These are phyloP conservation scores for Aspergillus tubingensis DNA, from an alignment of 2,329 filamentous ascomycete species.

Conservation along the genomic window DNA sequence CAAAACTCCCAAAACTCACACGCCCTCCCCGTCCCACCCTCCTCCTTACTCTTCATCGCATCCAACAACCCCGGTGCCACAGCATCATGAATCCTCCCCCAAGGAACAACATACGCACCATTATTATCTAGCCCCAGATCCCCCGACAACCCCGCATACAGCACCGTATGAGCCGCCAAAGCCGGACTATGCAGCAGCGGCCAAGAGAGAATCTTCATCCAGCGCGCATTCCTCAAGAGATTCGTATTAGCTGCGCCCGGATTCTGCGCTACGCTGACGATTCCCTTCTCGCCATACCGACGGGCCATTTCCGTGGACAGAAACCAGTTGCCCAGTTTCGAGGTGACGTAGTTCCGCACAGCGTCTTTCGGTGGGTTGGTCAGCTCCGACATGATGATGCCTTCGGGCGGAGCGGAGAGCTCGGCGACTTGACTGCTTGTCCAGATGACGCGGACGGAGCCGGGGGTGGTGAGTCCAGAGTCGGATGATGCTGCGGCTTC, in stretches of 20 bases:
- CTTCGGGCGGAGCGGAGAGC: constrained; percentile 15
- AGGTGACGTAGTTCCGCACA: constrained; percentile 37
- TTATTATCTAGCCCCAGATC: constrained; percentile 13
- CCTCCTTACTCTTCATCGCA: constrained; percentile 6
- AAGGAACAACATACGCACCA: constrained; percentile 13
- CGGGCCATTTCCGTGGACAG: constrained; percentile 33
- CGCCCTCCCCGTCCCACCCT: constrained; percentile 9
- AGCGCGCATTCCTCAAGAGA: constrained; percentile 6
- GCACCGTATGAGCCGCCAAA: constrained; percentile 8
- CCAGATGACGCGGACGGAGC: constrained; percentile 42
- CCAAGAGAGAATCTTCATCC: constrained; percentile 10
- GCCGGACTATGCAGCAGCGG: constrained; percentile 6
- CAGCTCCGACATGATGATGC: constrained; percentile 13
- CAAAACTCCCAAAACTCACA: constrained; percentile 12
- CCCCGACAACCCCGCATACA: constrained; percentile 5
- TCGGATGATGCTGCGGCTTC: constrained; percentile 28
- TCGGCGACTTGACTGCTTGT: constrained; percentile 24
- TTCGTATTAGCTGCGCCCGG: constrained; percentile 14
- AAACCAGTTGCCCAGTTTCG: constrained; percentile 36
- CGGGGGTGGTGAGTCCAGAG: constrained; percentile 3
- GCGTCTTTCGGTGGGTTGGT: constrained; percentile 5
- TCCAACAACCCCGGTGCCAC: constrained; percentile 9
- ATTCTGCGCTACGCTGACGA: constrained; percentile 34
- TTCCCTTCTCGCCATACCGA: constrained; percentile 30
- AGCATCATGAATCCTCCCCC: constrained; percentile 12